Evolutionary conservation across 768 basidiomycete genomes (phyloP), one percentile per base, ranked within the genome.

Genomic region (Sarcomyxa edulis): DNA sequence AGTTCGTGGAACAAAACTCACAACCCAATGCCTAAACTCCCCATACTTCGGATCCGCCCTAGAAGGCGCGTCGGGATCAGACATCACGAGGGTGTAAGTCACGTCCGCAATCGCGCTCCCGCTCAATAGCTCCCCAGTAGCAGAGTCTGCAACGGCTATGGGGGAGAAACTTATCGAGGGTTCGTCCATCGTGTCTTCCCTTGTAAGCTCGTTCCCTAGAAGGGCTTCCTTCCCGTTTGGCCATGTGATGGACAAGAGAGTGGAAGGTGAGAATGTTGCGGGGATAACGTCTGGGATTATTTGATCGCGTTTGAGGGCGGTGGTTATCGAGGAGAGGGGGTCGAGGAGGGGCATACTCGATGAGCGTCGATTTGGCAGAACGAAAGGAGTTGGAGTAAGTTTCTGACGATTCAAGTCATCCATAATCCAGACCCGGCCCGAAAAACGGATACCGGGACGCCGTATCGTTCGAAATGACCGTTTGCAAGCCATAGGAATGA

Each of bases 31-130:
- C 31, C 76, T 64, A 62, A 72, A 78, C 43, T 76, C 52, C 1
- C 68, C 60, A 51, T 60, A 73, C 46, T 64, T 72, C 1, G 72
- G 74, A 25, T 74, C 63, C 6, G 45, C 52, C 32, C 69, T 56
- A 1, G 72, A 74, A 0, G 76, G 77, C 3, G 77, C 77, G 42
- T 78, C 77, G 2, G 76, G 77, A 48, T 79, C 77, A 3, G 69
- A 68, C 71, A 77, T 69, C 23, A 74, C 71, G 24, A 78, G 55
- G 6, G 77, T 76, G 44, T 75, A 78, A 3, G 62, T 62, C 6
- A 59, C 44, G 23, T 66, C 62, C n/a, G 1, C 49, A 48, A 33
- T 44, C 47, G n/a, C 27, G 32, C n/a, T 40, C 39, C 7, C 42
- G 12, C 15, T 31, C 23, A 6, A 31, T 41, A 2, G n/a, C n/a